A percentile compares a stretch with the other conserved stretches of the same genome.
Evolutionary conservation across 768 basidiomycete species (phyloP).

Genomic region (Krasilnikovozyma curviuscula): DNA sequence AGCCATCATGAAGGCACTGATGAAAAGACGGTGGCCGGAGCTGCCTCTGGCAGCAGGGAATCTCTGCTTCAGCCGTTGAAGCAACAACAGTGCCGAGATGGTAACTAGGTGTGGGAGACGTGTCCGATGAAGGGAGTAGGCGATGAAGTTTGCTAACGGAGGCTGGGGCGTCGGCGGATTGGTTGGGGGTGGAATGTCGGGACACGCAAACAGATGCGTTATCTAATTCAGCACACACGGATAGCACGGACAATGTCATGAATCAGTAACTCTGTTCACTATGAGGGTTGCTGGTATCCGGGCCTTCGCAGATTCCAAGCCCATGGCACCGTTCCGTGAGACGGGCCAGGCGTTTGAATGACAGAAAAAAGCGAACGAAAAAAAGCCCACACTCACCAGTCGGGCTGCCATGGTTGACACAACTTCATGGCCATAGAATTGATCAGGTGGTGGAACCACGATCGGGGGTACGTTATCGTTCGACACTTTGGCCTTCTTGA

Average conservation of each 20-base stretch:
- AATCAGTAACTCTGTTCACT: too few relatives aligned
- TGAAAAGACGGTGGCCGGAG: slow-evolving; percentile 71
- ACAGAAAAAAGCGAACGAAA: neutral
- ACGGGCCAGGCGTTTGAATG: neutral
- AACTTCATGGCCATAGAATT: slow-evolving; percentile 52
- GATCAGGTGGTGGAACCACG: slow-evolving; percentile 22
- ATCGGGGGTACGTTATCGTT: too few relatives aligned
- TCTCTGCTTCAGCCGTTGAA: slow-evolving; percentile 71
- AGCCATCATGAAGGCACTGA: too few relatives aligned
- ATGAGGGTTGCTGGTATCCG: too few relatives aligned
- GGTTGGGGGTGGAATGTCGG: slow-evolving; percentile 39
- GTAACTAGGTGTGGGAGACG: slow-evolving; percentile 50
- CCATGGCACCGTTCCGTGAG: too few relatives aligned
- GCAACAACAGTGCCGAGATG: slow-evolving; percentile 48
- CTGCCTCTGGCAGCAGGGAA: slow-evolving; percentile 80
- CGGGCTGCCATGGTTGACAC: slow-evolving; percentile 49
- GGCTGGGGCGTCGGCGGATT: slow-evolving; percentile 7
- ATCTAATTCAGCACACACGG: too few relatives aligned
- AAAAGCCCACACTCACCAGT: slow-evolving; percentile 30
- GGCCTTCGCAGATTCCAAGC: too few relatives aligned
- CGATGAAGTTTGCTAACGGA: slow-evolving; percentile 14
- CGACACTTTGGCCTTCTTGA: too few relatives aligned
- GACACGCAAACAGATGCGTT: slow-evolving; percentile 67
- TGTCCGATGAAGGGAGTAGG: slow-evolving; percentile 31
- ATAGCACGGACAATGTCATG: too few relatives aligned